Evolutionary conservation across 202 grass and related monocot genomes (phyloP).

Genomic region (Carex arenaria): DNA sequence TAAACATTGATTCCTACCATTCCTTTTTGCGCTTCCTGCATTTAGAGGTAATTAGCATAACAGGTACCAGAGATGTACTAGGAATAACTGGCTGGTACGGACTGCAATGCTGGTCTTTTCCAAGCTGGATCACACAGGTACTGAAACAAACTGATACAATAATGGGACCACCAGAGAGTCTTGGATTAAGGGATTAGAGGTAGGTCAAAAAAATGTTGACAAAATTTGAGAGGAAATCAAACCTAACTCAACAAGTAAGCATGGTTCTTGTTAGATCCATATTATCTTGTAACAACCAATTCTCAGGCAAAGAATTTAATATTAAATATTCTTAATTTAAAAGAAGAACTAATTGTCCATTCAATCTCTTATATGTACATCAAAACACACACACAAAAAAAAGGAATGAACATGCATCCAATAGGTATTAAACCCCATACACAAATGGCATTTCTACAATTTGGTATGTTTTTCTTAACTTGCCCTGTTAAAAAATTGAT

Average conservation of each 20-base stretch:
- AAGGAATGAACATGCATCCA: background rate
- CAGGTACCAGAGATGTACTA: background rate
- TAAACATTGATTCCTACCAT: slow-evolving; percentile 57
- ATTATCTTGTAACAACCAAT: background rate
- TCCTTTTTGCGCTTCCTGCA: slow-evolving; percentile 56
- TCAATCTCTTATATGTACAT: background rate
- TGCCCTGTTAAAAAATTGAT: background rate
- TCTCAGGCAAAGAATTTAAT: background rate
- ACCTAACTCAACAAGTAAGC: background rate
- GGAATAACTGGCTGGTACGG: background rate
- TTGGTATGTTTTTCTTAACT: background rate
- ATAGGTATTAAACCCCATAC: background rate
- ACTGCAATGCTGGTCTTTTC: background rate
- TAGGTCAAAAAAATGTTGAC: background rate
- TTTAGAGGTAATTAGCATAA: background rate
- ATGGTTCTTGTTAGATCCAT: background rate
- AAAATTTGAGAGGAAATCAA: background rate
- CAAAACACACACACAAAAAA: background rate
- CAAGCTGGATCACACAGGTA: background rate
- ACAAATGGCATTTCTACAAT: background rate
- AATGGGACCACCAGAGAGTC: background rate
- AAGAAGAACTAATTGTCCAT: background rate
- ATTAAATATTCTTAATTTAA: background rate
- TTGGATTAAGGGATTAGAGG: background rate
- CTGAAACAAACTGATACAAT: background rate